A percentile compares a stretch with the other conserved stretches of the same genome.
phyloP scores from a whole-genome alignment of 108 stramenopile species.

The Pseudonitzschia delicatissima region DNA sequence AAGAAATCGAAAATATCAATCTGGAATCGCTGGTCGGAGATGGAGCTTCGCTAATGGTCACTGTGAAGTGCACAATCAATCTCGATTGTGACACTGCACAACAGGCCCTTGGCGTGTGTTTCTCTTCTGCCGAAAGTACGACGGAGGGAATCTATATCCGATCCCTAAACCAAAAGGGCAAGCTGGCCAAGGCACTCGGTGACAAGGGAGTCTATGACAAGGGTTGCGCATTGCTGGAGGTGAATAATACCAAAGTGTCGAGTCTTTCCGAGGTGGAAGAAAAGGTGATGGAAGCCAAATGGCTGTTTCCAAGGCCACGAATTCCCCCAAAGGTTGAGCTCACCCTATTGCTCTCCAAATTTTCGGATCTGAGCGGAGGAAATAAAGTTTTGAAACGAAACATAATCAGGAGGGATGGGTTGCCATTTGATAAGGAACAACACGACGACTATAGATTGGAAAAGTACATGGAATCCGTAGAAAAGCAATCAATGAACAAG shows the following conservation, averaged over 20 bases:
- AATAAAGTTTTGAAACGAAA: neutral
- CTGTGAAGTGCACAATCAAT: neutral
- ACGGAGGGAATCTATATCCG: constrained; percentile 1
- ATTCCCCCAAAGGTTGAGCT: neutral
- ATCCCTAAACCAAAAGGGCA: neutral
- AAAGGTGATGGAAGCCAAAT: neutral
- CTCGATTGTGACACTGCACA: neutral
- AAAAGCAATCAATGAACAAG: too few species aligned
- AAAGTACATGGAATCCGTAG: neutral
- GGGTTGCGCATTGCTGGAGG: constrained; percentile 15
- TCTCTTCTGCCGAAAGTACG: neutral
- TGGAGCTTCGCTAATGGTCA: neutral
- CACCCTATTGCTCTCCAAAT: constrained; percentile 19
- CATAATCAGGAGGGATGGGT: constrained; percentile 7
- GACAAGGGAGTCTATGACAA: neutral
- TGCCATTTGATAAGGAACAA: neutral
- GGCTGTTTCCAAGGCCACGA: neutral
- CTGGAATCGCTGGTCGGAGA: constrained; percentile 3
- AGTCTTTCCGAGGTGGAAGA: neutral
- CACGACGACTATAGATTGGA: neutral
- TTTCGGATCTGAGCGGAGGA: neutral
- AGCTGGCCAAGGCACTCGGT: neutral
- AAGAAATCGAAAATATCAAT: constrained; percentile 1
- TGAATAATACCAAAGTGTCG: constrained; percentile 2
- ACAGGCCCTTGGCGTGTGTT: neutral